phyloP scores from a whole-genome alignment of 495 filamentous ascomycete species.

The Margaritispora aquatica region DNA sequence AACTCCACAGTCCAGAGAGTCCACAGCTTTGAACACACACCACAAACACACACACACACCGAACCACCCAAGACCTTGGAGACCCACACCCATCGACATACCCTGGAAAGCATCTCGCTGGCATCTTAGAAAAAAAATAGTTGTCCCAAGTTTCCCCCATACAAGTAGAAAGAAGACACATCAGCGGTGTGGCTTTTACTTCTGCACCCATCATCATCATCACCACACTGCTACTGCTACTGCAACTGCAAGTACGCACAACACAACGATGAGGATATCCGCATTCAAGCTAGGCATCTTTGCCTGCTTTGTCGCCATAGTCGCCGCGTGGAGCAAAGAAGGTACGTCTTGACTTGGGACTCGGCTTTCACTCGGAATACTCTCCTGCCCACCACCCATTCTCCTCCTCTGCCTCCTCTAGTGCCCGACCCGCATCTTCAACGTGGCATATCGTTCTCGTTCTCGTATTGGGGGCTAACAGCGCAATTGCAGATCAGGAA shows the following conservation, averaged over 20 bases:
- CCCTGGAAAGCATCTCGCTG: not conserved
- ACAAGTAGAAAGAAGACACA: constrained; percentile 19
- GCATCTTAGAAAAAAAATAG: not conserved
- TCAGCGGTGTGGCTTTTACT: constrained; percentile 14
- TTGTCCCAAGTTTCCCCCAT: too few species aligned
- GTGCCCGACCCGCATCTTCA: constrained; percentile 7
- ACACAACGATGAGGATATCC: constrained; percentile 24
- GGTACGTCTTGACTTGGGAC: constrained; percentile 45
- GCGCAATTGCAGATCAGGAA: constrained; percentile 68
- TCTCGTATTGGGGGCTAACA: not conserved
- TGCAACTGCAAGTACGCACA: too few species aligned
- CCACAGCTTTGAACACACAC: too few species aligned
- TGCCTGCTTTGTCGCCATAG: constrained; percentile 52
- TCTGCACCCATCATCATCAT: not conserved
- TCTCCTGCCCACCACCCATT: not conserved
- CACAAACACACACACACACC: too few species aligned
- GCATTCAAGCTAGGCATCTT: constrained; percentile 47
- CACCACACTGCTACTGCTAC: not conserved
- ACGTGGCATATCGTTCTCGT: too few species aligned
- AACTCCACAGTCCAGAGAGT: too few species aligned
- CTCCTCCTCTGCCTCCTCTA: not conserved
- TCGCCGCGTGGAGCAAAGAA: constrained; percentile 78
- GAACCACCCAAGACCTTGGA: too few species aligned
- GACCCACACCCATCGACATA: not conserved
- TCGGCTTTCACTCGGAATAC: too few species aligned